Base-by-base conservation (phyloP, 768 basidiomycete genomes). In the Collybia nuda region DNA sequence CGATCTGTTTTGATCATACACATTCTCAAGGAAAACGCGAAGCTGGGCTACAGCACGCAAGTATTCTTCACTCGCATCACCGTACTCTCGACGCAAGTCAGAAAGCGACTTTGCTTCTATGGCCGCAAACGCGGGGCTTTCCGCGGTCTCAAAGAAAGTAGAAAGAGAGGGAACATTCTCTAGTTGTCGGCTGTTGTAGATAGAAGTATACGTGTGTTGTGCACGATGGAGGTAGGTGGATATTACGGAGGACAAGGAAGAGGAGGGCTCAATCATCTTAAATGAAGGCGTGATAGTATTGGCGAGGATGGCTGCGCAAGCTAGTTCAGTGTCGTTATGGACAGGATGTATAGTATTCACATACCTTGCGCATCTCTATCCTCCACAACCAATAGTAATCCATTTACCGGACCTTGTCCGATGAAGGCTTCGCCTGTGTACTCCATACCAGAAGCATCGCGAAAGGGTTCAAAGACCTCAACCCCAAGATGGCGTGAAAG, bases 401-500 rank as follows among this genome's bases (percentile, higher is more conserved):
- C 78, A 62, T 75, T 79, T 23, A 62, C 73, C 19, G 67, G 44
- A 0, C 82, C 85, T 50, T 78, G 64, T 40, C 80, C 87, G 17
- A 90, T 80, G 56, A 90, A 83, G 2, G 65, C 36, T 39, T 75
- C 69, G 42, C 79, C 74, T 32, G 56, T 61, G 50, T 67, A 53
- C 40, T 56, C 59, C 53, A 58, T 47, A 23, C 63, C 54, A 28
- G 69, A 69, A 45, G 68, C 62, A 52, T 72, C 71, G 46, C 56
- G 67, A 23, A 82, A 63, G 21, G 72, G 67, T 60, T 87, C 85
- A 56, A 84, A 84, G 17, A 67, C 67, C 57, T 90, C 88, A 5
- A 90, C 75, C n/a, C 84, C 82, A 9, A 90, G 77, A 63, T 90
- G 87, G 47, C 78, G 80, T 17, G 86, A 79, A 26, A 91, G 70